These are phyloP conservation scores for Gnetum montanum DNA, from an alignment of 75 land plant genomes.

Conservation along the genomic window DNA sequence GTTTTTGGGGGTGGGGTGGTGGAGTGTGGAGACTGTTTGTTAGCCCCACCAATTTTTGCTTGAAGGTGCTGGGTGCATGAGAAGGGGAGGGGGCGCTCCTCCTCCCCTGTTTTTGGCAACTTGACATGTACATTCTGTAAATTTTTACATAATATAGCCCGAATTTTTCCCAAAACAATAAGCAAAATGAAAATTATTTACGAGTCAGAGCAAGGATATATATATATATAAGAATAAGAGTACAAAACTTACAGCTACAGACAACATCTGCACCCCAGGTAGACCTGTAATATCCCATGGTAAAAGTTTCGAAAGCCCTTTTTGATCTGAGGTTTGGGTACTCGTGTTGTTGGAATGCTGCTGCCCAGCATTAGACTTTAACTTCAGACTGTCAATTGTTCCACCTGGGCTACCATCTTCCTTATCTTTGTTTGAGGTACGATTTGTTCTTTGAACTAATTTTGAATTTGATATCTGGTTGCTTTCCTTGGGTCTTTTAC, in stretches of 20 bases:
- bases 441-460: conserved; percentile 31
- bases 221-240: not conserved
- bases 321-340: conserved; percentile 10
- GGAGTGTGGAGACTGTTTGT: too few species aligned
- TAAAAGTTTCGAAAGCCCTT: conserved; percentile 1
- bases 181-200: too few species aligned
- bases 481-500: conserved; percentile 36
- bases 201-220: not conserved
- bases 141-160: too few species aligned
- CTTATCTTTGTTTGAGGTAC: conserved; percentile 31
- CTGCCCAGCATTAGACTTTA: conserved; percentile 7
- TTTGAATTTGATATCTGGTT: conserved; percentile 33
- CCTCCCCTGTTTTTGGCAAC: too few species aligned
- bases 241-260: conserved; percentile 48
- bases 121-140: too few species aligned
- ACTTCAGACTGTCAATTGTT: conserved; percentile 20
- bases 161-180: too few species aligned
- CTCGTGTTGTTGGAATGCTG: conserved; percentile 15
- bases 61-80: too few species aligned
- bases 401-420: conserved; percentile 41
- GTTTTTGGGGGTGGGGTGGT: too few species aligned
- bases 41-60: too few species aligned
- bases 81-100: too few species aligned
- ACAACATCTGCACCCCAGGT: conserved; percentile 67
- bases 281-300: conserved; percentile 73